Percentiles rank a stretch among this genome's conserved stretches.
Conservation (phyloP, 2,329 filamentous ascomycete species). For the Xylariaceae sp. region DNA sequence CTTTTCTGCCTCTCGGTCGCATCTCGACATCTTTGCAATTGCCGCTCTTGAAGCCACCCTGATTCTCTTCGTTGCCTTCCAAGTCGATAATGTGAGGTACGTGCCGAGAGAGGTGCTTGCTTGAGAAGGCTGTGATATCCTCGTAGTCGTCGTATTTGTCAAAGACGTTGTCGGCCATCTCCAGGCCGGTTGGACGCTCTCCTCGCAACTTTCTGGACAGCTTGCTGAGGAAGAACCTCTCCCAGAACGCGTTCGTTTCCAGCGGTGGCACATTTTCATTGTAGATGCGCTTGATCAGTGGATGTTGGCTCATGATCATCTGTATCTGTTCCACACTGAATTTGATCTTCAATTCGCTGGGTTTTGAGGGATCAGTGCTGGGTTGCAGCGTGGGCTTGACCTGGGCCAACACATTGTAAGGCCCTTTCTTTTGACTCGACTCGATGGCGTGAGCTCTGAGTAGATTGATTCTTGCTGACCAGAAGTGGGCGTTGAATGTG, state of each 20-base stretch:
- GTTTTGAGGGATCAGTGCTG: constrained; percentile 29
- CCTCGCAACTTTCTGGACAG: constrained; percentile 90
- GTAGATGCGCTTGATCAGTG: constrained; percentile 84
- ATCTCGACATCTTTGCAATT: constrained; percentile 90
- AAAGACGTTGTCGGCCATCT: constrained; percentile 73
- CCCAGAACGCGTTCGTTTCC: constrained; percentile 83
- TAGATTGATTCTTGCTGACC: constrained; percentile 83
- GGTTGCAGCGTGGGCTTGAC: constrained; percentile 75
- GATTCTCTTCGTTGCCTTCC: constrained; percentile 91
- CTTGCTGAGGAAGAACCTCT: constrained; percentile 86
- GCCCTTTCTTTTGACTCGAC: constrained; percentile 77
- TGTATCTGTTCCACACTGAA: constrained; percentile 90
- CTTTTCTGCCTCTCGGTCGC: constrained; percentile 66
- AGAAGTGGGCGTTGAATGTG: constrained; percentile 90
- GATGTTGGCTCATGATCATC: constrained; percentile 89
- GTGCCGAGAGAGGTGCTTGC: constrained; percentile 57
- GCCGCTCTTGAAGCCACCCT: constrained; percentile 76
- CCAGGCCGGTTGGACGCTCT: constrained; percentile 76
- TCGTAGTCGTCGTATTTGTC: constrained; percentile 81
- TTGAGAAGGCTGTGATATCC: constrained; percentile 54
- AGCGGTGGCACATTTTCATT: constrained; percentile 88
- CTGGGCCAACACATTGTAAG: constrained; percentile 90
- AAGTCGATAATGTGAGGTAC: constrained; percentile 90
- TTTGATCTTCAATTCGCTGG: constrained; percentile 71
- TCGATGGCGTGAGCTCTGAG: constrained; percentile 90